Base-by-base conservation (phyloP, 768 basidiomycete species). In the Tricholoma flavovirens region DNA sequence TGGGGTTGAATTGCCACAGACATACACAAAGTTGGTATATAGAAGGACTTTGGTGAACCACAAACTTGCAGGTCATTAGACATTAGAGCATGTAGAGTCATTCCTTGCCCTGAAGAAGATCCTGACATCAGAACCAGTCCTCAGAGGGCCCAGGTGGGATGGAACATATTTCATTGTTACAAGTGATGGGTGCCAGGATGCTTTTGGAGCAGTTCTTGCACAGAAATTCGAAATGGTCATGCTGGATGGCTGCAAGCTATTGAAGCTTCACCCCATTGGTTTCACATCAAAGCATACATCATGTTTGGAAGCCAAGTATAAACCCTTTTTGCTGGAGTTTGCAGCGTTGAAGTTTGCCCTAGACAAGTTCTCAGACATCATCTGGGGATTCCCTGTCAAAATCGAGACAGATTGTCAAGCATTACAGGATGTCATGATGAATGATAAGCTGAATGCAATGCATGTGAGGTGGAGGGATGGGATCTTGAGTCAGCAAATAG, bases 391-490 rank as follows among this genome's bases (percentile, higher is more conserved):
- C 26, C 71, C 63, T 4, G 55, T 74, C 0, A 63, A 71, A 36
- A 33, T 74, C 3, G 60, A 69, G 35, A 73, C 67, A 0, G 72
- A 73, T 55, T 73, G 70, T 55, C 64, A 67, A 24, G 70, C 67
- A 0, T 59, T 73, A 1, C 40, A 62, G 12, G 67, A 71, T 32
- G 32, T 62, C 1, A 52, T 73, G 7, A 8, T 54, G 8, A 66
- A 60, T 36, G 65, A 67, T 29, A 66, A 68, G 12, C 56, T 67
- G n/a, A 62, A 54, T 38, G 60, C 62, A 5, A 63, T 63, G 6
- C 70, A 73, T 54, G 64, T 68, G 7, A 38, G 71, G 4, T 73
- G 69, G 71, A 5, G 64, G 11, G 73, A 76, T 38, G 63, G 69
- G 1, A 60, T 76, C 0, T 32, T 73, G 0, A 60, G 56, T 1